A percentile compares a stretch with the other conserved stretches of the same genome.
Conservation (phyloP, 2,329 filamentous ascomycete genomes). For the Colletotrichum gloeosporioides region DNA sequence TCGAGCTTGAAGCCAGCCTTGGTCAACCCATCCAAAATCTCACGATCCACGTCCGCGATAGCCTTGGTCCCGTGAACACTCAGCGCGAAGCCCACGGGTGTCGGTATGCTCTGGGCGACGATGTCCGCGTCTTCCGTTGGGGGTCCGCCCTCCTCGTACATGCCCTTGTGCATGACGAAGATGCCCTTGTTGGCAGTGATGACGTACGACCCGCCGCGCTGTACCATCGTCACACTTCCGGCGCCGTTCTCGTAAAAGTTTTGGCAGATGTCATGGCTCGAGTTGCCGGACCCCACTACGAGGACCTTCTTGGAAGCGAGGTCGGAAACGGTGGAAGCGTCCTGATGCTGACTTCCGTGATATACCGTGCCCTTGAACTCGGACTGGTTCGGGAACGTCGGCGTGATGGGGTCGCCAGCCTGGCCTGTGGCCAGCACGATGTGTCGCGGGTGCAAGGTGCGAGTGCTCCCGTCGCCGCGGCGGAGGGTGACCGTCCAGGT, state of each 20-base stretch:
- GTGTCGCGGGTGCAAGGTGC: constrained; percentile 65
- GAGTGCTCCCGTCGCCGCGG: constrained; percentile 46
- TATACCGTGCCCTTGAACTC: constrained; percentile 66
- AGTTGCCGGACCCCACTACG: constrained; percentile 73
- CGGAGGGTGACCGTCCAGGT: constrained; percentile 61
- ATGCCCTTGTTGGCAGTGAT: constrained; percentile 60
- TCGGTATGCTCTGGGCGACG: constrained; percentile 61
- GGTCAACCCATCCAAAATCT: constrained; percentile 48
- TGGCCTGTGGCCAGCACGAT: constrained; percentile 73
- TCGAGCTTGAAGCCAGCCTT: constrained; percentile 68
- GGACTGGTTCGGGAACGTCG: constrained; percentile 57
- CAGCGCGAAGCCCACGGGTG: constrained; percentile 49
- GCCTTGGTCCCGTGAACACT: constrained; percentile 61
- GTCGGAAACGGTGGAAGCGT: constrained; percentile 22
- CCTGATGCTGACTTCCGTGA: constrained; percentile 49
- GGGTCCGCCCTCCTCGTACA: constrained; percentile 58
- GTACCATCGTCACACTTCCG: constrained; percentile 68
- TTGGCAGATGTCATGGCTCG: constrained; percentile 72
- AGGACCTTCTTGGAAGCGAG: constrained; percentile 63
- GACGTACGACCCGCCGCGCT: constrained; percentile 70
- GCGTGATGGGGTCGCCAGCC: constrained; percentile 69
- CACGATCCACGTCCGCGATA: constrained; percentile 41
- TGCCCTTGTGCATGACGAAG: constrained; percentile 56
- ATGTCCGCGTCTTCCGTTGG: constrained; percentile 72
- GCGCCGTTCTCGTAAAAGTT: constrained; percentile 72